These are phyloP conservation scores for Isatis tinctoria DNA, from an alignment of 345 rosid species.

Conservation along the genomic window DNA sequence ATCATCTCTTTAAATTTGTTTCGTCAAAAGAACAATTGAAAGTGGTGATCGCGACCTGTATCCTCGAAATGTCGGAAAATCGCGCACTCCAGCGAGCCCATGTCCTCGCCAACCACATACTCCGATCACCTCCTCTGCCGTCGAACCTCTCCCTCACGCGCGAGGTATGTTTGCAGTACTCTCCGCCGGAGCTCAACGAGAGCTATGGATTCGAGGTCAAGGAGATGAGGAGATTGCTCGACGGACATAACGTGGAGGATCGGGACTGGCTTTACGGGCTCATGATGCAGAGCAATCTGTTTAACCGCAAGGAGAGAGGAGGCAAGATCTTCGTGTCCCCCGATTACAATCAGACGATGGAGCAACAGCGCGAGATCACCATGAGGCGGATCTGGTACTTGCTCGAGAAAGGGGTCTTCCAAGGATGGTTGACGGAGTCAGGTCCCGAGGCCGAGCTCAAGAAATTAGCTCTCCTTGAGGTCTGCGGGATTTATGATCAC, in stretches of 20 bases:
- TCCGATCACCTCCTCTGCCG: constrained; percentile 20
- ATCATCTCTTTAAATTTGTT: neutral
- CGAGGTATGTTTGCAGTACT: constrained; percentile 52
- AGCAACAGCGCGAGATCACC: constrained; percentile 86
- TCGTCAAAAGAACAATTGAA: neutral
- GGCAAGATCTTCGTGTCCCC: constrained; percentile 68
- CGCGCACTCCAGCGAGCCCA: constrained; percentile 50
- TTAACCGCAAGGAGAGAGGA: constrained; percentile 65
- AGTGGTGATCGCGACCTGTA: neutral
- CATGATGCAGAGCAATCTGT: constrained; percentile 60
- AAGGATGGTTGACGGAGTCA: constrained; percentile 66
- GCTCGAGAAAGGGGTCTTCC: constrained; percentile 57
- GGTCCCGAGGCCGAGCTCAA: constrained; percentile 58
- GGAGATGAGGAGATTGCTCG: constrained; percentile 68
- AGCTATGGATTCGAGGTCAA: constrained; percentile 43
- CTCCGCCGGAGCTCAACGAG: constrained; percentile 68
- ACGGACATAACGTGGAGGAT: constrained; percentile 60
- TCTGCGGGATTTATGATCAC: constrained; percentile 56
- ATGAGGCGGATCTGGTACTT: constrained; percentile 59
- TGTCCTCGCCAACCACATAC: constrained; percentile 56
- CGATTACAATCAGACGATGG: constrained; percentile 87
- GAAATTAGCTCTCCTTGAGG: constrained; percentile 60
- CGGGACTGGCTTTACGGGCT: constrained; percentile 81
- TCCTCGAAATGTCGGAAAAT: constrained; percentile 26
- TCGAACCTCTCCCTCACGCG: constrained; percentile 25